Evolutionary conservation across 2,329 filamentous ascomycete species (phyloP), one percentile per base, ranked within the genome.

Genomic region (Fusarium oxysporum): DNA sequence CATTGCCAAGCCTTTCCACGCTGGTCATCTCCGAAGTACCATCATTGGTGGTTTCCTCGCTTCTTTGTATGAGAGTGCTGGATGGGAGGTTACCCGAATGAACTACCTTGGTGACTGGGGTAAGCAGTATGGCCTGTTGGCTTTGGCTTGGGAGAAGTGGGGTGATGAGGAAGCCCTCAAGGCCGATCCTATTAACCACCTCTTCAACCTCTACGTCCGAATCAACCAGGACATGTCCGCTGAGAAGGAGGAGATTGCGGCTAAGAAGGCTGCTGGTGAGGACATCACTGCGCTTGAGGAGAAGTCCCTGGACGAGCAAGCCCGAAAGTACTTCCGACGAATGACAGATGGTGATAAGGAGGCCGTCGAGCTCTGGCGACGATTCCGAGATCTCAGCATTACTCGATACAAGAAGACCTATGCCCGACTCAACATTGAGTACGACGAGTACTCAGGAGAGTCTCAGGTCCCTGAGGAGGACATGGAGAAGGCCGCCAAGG

Each of bases 1-100:
- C 80, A 95, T 96, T 67, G 93, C 93, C 50, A 96, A 96, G 83
- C 93, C 92, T 30, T 95, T 95, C 85, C 92, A 94, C 79, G 92
- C 92, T 43, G 92, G 92, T 17, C 92, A 95, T 81, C 84, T 95
- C 76, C 88, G 93, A 78, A 92, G 90, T 76, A 95, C 92, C 41
- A 94, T 95, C 78, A 94, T 95, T 68, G 92, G 92, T 54, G 92
- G 92, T 43, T 95, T 94, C 83, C 85, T 95, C 44, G 85, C 91
- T 28, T 94, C 94, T 79, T 82, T 94, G 23, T 92, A 94, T 80
- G 87, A 92, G 76, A 85, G 84, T 37, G 90, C 90, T 38, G 93
- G 92, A 55, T 95, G 92, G 92, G 90, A 95, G 40, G 91, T 94
- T 1, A 82, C 86, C 58, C 87, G 91, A 62, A 91, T 95, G 86